Evolutionary conservation across 176 grass and related monocot genomes (phyloP).

Genomic region (Thalia dealbata): DNA sequence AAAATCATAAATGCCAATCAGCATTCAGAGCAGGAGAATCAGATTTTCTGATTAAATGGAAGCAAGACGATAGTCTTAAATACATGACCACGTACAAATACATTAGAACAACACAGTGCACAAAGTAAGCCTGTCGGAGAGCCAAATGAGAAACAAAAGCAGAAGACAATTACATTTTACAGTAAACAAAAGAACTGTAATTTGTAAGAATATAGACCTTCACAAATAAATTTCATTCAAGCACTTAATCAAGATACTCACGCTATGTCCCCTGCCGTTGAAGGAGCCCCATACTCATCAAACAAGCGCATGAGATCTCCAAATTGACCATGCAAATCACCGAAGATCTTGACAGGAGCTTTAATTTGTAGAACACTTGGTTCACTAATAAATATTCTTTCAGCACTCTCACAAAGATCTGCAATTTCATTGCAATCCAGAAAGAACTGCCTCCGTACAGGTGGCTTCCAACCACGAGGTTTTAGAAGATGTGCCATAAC

Average conservation of each 20-base stretch:
- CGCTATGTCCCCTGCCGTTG: constrained; percentile 92
- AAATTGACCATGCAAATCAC: constrained; percentile 97
- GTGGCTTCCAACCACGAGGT: constrained; percentile 93
- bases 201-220: background rate
- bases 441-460: constrained; percentile 82
- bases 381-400: constrained; percentile 89
- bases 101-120: background rate
- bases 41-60: background rate
- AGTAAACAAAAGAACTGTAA: background rate
- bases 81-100: background rate
- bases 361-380: constrained; percentile 88
- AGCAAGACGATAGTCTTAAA: background rate
- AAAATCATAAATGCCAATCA: background rate
- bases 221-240: background rate
- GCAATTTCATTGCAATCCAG: constrained; percentile 95
- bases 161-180: background rate
- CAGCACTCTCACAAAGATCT: constrained; percentile 78
- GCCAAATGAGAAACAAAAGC: background rate
- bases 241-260: constrained; percentile 29
- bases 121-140: background rate
- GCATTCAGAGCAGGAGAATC: background rate
- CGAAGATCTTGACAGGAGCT: constrained; percentile 96
- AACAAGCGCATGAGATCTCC: constrained; percentile 97
- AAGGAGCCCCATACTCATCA: constrained; percentile 93
- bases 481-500: constrained; percentile 79